Evolutionary conservation across 2,329 filamentous ascomycete genomes (phyloP).

Genomic region (Teratosphaeria destructans): DNA sequence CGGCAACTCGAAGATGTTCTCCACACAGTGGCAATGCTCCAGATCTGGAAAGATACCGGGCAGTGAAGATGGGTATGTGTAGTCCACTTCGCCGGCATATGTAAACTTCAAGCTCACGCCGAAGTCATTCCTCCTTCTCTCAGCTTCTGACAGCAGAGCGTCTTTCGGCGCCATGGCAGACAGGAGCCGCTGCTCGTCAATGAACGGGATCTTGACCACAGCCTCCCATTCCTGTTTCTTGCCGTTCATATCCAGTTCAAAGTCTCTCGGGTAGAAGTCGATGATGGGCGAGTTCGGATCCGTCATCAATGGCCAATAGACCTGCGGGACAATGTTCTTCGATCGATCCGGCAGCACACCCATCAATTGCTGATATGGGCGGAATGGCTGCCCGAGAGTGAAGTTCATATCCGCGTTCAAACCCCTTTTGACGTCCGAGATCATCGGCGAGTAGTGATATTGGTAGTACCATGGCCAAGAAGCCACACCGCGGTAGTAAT

Average conservation of each 20-base stretch:
- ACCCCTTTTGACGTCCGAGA: slow-evolving; percentile 86
- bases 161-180: slow-evolving; percentile 80
- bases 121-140: slow-evolving; percentile 78
- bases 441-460: slow-evolving; percentile 97
- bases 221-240: slow-evolving; percentile 99
- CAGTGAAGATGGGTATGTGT: slow-evolving; percentile 76
- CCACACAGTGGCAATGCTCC: slow-evolving; percentile 74
- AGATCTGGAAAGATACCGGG: slow-evolving; percentile 86
- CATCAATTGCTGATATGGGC: slow-evolving; percentile 94
- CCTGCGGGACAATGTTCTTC: slow-evolving; percentile 82
- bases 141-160: slow-evolving; percentile 61
- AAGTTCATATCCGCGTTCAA: slow-evolving; percentile 82
- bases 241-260: slow-evolving; percentile 97
- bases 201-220: slow-evolving; percentile 97
- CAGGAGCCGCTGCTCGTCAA: slow-evolving; percentile 80
- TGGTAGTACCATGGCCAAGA: slow-evolving; percentile 98
- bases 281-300: slow-evolving; percentile 82
- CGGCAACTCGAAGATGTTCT: slow-evolving; percentile 93
- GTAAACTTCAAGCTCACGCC: slow-evolving; percentile 90
- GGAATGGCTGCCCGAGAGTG: slow-evolving; percentile 87
- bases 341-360: slow-evolving; percentile 93
- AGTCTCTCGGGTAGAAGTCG: slow-evolving; percentile 95
- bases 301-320: slow-evolving; percentile 91
- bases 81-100: slow-evolving; percentile 67
- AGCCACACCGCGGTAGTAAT: slow-evolving; percentile 94